These are phyloP conservation scores for Posidonia oceanica DNA, from an alignment of 116 monocot genomes.

Conservation along the genomic window DNA sequence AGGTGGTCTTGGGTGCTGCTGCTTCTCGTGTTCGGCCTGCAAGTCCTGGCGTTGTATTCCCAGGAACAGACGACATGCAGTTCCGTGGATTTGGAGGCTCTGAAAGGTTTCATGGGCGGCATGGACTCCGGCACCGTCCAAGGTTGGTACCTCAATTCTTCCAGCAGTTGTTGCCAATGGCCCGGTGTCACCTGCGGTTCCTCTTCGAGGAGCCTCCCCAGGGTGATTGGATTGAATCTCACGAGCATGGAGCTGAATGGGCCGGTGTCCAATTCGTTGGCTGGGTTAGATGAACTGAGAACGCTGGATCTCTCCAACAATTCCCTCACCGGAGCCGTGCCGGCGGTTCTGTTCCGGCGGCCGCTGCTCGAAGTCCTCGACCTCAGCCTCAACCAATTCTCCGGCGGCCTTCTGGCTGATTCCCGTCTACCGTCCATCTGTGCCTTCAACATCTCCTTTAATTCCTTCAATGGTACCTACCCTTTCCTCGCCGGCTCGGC, in stretches of 20 bases:
- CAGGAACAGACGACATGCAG: slow-evolving; percentile 31
- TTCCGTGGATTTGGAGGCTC: slow-evolving; percentile 35
- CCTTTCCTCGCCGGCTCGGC: slow-evolving; percentile 31
- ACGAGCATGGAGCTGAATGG: slow-evolving; percentile 39
- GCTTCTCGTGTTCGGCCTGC: slow-evolving; percentile 4
- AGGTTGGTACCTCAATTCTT: slow-evolving; percentile 32
- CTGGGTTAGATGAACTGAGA: slow-evolving; percentile 26
- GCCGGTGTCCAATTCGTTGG: slow-evolving; percentile 33
- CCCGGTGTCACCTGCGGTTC: slow-evolving; percentile 41
- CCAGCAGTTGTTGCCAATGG: slow-evolving; percentile 58
- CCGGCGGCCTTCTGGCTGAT: slow-evolving; percentile 26
- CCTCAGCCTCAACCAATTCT: slow-evolving; percentile 49
- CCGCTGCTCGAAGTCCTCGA: slow-evolving; percentile 33
- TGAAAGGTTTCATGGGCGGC: slow-evolving; percentile 25
- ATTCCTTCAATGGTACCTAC: slow-evolving; percentile 42
- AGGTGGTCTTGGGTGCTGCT: neutral
- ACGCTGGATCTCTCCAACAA: slow-evolving; percentile 54
- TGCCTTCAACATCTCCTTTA: slow-evolving; percentile 60
- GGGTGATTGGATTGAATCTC: slow-evolving; percentile 60
- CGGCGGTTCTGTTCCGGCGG: slow-evolving; percentile 26
- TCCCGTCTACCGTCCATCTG: slow-evolving; percentile 33
- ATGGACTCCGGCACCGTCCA: slow-evolving; percentile 14
- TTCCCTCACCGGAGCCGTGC: slow-evolving; percentile 33
- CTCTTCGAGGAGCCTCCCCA: neutral
- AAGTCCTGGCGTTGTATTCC: slow-evolving; percentile 4